These are phyloP conservation scores for Calocybe gangraenosa DNA, from an alignment of 768 basidiomycete genomes.

Conservation along the genomic window DNA sequence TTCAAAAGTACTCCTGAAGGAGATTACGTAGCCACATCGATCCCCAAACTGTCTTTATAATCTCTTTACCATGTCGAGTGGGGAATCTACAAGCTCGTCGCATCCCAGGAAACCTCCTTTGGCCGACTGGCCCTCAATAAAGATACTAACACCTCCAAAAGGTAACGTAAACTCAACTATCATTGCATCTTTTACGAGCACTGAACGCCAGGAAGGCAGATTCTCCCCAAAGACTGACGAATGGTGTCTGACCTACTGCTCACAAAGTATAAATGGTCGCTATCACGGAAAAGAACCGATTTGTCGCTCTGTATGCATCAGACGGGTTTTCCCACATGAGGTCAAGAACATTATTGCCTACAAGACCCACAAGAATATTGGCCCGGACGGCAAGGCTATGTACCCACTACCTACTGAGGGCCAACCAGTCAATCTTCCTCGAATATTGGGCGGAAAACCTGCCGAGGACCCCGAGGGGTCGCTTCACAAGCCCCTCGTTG, in stretches of 20 bases:
- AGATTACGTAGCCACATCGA: conserved; percentile 11
- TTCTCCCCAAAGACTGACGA: conserved; percentile 60
- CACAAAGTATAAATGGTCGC: conserved; percentile 53
- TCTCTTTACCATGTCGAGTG: conserved; percentile 1
- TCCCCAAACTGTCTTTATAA: background rate
- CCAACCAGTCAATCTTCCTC: conserved; percentile 45
- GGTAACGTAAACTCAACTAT: conserved; percentile 25
- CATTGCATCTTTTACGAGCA: background rate
- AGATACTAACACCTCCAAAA: conserved; percentile 49
- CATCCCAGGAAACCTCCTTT: conserved; percentile 34
- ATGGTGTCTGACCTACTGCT: conserved; percentile 60
- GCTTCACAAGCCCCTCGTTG: conserved; percentile 14
- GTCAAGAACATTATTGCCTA: conserved; percentile 47
- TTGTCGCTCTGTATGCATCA: conserved; percentile 59
- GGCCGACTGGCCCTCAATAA: conserved; percentile 48
- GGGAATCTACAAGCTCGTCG: conserved; percentile 12
- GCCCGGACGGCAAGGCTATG: conserved; percentile 41
- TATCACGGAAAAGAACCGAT: conserved; percentile 45
- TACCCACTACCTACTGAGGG: conserved; percentile 68
- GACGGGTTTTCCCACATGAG: conserved; percentile 66
- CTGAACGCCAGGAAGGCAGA: conserved; percentile 33
- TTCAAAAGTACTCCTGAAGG: conserved; percentile 11
- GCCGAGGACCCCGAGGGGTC: conserved; percentile 27
- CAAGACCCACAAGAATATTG: conserved; percentile 38
- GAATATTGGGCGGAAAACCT: conserved; percentile 38